Percentiles rank a stretch among this genome's conserved stretches.
Evolutionary conservation across 2,329 filamentous ascomycete genomes (phyloP).

Genomic region (Chaetomium sp.): DNA sequence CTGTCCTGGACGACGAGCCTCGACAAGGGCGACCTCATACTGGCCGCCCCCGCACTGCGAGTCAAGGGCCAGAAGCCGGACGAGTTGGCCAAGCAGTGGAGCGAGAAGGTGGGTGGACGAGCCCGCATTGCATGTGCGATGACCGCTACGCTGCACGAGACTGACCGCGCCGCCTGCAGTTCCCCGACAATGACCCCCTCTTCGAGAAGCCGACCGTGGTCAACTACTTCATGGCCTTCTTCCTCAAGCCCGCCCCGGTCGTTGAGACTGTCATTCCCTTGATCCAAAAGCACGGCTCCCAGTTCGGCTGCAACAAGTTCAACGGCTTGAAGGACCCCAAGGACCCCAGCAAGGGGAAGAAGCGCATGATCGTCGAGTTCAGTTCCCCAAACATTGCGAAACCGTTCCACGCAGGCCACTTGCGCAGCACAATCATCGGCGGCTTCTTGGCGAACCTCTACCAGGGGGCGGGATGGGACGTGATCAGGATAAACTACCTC

Average conservation of each 20-base stretch:
- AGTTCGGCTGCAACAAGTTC: constrained; percentile 66
- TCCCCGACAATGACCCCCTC: constrained; percentile 69
- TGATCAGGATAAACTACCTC: constrained; percentile 73
- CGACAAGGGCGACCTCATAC: constrained; percentile 79
- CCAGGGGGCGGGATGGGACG: constrained; percentile 71
- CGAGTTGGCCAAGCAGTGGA: constrained; percentile 64
- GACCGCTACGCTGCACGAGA: not conserved
- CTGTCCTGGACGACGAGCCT: constrained; percentile 77
- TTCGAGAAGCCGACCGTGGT: constrained; percentile 68
- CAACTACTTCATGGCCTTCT: constrained; percentile 76
- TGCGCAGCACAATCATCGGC: constrained; percentile 78
- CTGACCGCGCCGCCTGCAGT: constrained; percentile 47
- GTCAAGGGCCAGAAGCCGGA: constrained; percentile 70
- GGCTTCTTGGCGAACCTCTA: constrained; percentile 76
- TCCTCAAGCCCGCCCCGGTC: constrained; percentile 71
- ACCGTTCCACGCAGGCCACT: constrained; percentile 77
- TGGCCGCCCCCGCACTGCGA: constrained; percentile 78
- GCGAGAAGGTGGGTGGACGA: constrained; percentile 52
- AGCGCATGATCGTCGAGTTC: constrained; percentile 76
- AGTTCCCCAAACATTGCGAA: constrained; percentile 86
- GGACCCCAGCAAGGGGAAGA: constrained; percentile 62
- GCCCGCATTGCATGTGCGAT: not conserved
- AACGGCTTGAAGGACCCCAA: constrained; percentile 63
- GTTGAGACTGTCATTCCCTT: constrained; percentile 67
- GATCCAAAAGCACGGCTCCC: constrained; percentile 62